These are phyloP conservation scores for Pythium oligandrum DNA, from an alignment of 352 stramenopile genomes.

Conservation along the genomic window DNA sequence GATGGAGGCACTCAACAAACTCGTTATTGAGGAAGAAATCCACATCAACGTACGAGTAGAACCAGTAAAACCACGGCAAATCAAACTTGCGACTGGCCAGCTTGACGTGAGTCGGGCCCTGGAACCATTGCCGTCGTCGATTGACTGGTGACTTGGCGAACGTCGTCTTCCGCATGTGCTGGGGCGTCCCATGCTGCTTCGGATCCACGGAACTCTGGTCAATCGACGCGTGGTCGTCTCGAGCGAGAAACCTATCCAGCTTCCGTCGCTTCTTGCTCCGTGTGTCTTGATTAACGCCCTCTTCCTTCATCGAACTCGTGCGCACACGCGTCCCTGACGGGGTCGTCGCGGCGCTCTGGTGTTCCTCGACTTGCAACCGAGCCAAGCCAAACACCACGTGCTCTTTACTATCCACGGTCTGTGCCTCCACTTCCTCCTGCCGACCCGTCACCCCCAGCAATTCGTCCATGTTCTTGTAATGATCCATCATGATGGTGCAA, in stretches of 20 bases:
- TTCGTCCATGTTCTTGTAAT: constrained; percentile 50
- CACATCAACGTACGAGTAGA: constrained; percentile 55
- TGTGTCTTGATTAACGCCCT: background rate
- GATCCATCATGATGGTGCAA: constrained; percentile 60
- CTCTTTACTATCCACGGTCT: background rate
- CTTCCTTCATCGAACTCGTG: background rate
- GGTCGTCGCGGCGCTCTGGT: background rate
- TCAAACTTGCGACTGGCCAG: constrained; percentile 25
- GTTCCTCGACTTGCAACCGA: background rate
- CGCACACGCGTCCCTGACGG: background rate
- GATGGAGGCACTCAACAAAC: constrained; percentile 64
- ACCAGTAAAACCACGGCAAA: constrained; percentile 69
- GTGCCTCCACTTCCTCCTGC: background rate
- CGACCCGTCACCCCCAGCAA: background rate
- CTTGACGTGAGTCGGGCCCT: background rate
- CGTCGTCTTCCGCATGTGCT: constrained; percentile 1
- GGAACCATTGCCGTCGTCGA: background rate
- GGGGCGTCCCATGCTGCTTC: background rate
- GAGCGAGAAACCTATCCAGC: constrained; percentile 34
- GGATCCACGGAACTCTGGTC: background rate
- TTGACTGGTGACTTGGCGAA: constrained; percentile 3
- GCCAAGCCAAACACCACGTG: no score
- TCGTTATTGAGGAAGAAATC: constrained; percentile 78
- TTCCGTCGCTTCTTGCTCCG: constrained; percentile 38
- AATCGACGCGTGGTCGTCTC: constrained; percentile 3